These are phyloP conservation scores for Brettanomyces anomalus DNA, from an alignment of 805 yeast genomes.

Conservation along the genomic window DNA sequence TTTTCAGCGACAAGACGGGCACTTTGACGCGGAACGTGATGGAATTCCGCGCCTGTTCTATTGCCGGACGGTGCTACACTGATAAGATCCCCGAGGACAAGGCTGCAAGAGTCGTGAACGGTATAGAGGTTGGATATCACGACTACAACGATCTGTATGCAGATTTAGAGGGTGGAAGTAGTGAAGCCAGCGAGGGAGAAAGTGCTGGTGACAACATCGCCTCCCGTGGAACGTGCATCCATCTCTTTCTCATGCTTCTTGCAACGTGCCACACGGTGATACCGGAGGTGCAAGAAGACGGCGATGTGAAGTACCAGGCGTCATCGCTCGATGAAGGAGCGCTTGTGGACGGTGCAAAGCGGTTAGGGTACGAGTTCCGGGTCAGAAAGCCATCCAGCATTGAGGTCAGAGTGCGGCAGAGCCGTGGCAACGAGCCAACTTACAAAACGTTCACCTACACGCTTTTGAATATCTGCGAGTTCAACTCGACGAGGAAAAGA, in stretches of 20 bases:
- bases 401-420: constrained; percentile 48
- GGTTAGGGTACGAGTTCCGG: constrained; percentile 73
- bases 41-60: constrained; percentile 92
- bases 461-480: constrained; percentile 85
- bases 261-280: constrained; percentile 97
- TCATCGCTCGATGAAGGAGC: constrained; percentile 99
- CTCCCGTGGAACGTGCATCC: constrained; percentile 36
- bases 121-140: constrained; percentile 71
- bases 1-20: constrained; percentile 96
- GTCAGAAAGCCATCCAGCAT: constrained; percentile 82
- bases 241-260: constrained; percentile 72
- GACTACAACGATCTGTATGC: constrained; percentile 55
- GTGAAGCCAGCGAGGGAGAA: constrained; percentile 7
- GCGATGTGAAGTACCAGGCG: constrained; percentile 85
- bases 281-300: constrained; percentile 67
- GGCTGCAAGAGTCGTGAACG: constrained; percentile 60
- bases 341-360: constrained; percentile 91
- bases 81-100: constrained; percentile 88
- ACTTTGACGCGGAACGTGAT: constrained; percentile 91
- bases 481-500: constrained; percentile 94
- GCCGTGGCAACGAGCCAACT: constrained; percentile 29
- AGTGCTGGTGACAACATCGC: background rate
- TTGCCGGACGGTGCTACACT: constrained; percentile 86
- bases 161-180: constrained; percentile 29
- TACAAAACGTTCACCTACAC: constrained; percentile 43